phyloP scores from a whole-genome alignment of 1,284 basidiomycete species.

The Lignosus rhinocerotis region DNA sequence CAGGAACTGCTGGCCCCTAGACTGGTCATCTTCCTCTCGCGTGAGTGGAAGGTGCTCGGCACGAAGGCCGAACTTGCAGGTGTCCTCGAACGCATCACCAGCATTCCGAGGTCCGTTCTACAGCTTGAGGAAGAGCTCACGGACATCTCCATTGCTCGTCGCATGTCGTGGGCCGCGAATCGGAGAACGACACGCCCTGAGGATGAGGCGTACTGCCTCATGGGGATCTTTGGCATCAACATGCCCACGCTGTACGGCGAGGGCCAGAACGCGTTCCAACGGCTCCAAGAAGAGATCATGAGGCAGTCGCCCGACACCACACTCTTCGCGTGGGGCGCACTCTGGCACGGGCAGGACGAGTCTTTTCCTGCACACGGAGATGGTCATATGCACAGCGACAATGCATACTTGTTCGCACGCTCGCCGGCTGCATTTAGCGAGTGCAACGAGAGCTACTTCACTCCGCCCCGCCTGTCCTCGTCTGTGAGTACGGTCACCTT shows the following conservation, averaged over 20 bases:
- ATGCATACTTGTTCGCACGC: neutral
- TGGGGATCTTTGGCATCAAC: slow-evolving; percentile 16
- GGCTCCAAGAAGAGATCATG: slow-evolving; percentile 19
- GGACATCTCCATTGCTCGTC: slow-evolving; percentile 11
- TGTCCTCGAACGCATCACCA: slow-evolving; percentile 4
- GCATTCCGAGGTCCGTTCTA: slow-evolving; percentile 7
- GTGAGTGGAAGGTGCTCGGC: slow-evolving; percentile 6
- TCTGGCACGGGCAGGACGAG: neutral
- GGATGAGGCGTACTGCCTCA: slow-evolving; percentile 19
- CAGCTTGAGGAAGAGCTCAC: slow-evolving; percentile 1
- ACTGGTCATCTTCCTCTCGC: slow-evolving; percentile 10
- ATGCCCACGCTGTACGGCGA: slow-evolving; percentile 18
- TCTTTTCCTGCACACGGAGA: neutral
- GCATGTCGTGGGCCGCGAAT: slow-evolving; percentile 18
- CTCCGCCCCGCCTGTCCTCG: neutral
- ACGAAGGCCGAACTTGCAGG: slow-evolving; percentile 6
- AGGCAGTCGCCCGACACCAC: slow-evolving; percentile 10
- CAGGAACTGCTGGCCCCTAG: slow-evolving; percentile 15
- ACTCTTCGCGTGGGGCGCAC: slow-evolving; percentile 16
- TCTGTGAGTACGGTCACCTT: neutral
- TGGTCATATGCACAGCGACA: neutral
- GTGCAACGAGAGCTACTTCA: neutral
- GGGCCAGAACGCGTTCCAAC: slow-evolving; percentile 12
- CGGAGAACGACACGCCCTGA: slow-evolving; percentile 15
- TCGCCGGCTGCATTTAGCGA: neutral